Base-by-base conservation (phyloP, 805 yeast species). In the Sungouiozyma intestinalis region DNA sequence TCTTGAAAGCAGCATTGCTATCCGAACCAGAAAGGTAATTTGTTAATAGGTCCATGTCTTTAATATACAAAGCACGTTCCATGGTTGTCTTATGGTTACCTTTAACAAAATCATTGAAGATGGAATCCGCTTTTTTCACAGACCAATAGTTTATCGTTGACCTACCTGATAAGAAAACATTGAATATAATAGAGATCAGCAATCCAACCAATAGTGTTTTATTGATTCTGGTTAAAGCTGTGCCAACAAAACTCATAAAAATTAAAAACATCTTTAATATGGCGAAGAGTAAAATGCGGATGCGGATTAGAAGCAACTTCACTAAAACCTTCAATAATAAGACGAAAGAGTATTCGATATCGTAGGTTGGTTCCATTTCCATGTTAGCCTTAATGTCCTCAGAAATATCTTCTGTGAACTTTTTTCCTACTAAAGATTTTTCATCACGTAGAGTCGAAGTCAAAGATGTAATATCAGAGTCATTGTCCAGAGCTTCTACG, bases 121-220 rank as follows among this genome's bases (percentile, higher is more conserved):
- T 19, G 14, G 50, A 55, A 33, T 70, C 66, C 0, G 83, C 74
- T 29, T 68, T 64, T 21, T 67, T 63, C 3, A 71, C 76, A 1
- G 72, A 63, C 87, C 87, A 82, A 48, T 73, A 81, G 0, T 79
- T 61, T 2, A 63, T 51, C 0, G 77, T 56, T 1, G 82, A 68
- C 46, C 67, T 71, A 0, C 79, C 76, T 4, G 67, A 45, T 27
- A 86, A 55, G 35, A 69, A 67, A 3, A 76, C 1, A 54, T 86
- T 88, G 19, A 65, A 48, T 0, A 72, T 3, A 1, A 70, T 35
- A 1, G 92, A 79, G 0, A 67, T 15, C 0, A 56, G 41, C 9
- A 80, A 60, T 0, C 72, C 46, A 0, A 60, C 38, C 2, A 76
- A 35, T 16, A 81, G 52, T 2, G 71, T 24, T 44, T 60, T 61